Percentiles rank a stretch among this genome's conserved stretches.
These are phyloP conservation scores for Cyclotella atomus DNA, from an alignment of 108 stramenopile genomes.

Conservation along the genomic window DNA sequence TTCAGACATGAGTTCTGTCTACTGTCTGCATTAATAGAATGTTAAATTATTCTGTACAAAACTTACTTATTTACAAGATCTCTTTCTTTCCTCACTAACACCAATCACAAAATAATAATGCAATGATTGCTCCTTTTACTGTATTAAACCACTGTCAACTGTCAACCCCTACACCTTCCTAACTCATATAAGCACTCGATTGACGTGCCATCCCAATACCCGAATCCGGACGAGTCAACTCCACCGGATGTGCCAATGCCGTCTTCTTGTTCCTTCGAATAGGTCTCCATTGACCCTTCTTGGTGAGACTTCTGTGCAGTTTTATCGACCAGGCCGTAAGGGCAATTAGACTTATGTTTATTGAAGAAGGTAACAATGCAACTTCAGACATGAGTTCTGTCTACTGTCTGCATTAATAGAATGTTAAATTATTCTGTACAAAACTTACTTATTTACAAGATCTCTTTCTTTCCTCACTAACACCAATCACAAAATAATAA, in stretches of 20 bases:
- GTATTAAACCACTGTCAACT: too few relatives aligned
- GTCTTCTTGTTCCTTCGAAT: neutral
- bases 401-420: too few relatives aligned
- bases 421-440: constrained; percentile 5
- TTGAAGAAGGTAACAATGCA: too few relatives aligned
- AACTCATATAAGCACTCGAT: constrained; percentile 11
- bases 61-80: neutral
- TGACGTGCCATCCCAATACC: constrained; percentile 26
- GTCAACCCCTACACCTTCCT: neutral
- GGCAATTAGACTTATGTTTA: too few relatives aligned
- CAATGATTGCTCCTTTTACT: neutral
- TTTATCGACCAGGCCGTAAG: constrained; percentile 18
- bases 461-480: neutral
- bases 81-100: neutral
- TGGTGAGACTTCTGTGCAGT: constrained; percentile 40
- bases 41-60: constrained; percentile 8
- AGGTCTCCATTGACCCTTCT: constrained; percentile 45
- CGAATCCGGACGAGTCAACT: constrained; percentile 6
- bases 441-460: neutral
- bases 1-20: too few relatives aligned
- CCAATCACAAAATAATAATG: neutral
- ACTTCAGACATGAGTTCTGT: too few relatives aligned
- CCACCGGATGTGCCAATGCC: neutral
- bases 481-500: neutral
- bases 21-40: too few relatives aligned